phyloP scores from a whole-genome alignment of 2,329 filamentous ascomycete species.

The Ceratocystis huliohia region DNA sequence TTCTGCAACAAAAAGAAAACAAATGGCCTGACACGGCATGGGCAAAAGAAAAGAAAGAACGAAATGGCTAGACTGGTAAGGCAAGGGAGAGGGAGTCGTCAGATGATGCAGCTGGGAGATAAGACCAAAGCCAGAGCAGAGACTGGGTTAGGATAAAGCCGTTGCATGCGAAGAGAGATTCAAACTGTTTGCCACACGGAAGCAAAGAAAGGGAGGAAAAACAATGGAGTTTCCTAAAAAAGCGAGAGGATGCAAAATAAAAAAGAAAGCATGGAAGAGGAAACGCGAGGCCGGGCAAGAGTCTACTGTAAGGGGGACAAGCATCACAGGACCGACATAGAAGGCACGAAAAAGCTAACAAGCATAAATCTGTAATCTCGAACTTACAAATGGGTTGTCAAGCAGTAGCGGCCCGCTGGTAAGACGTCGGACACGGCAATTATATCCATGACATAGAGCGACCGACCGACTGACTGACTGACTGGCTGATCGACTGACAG shows the following conservation, averaged over 20 bases:
- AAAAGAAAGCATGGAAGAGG: not conserved
- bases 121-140: not conserved
- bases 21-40: not conserved
- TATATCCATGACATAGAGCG: not conserved
- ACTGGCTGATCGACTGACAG: not conserved
- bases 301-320: not conserved
- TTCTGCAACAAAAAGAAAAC: not conserved
- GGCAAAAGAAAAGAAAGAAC: not conserved
- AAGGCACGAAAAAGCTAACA: not conserved
- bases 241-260: not conserved
- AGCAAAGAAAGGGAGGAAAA: not conserved
- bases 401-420: not conserved
- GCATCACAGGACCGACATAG: not conserved
- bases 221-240: not conserved
- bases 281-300: not conserved
- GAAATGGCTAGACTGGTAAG: not conserved
- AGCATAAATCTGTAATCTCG: not conserved
- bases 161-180: constrained; percentile 3
- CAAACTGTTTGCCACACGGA: not conserved
- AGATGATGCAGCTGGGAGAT: not conserved
- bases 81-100: not conserved
- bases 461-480: not conserved
- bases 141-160: not conserved
- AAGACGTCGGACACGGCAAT: not conserved
- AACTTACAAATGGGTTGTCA: not conserved